Conservation (phyloP, 768 basidiomycete genomes). For the Lactarius hengduanensis region DNA sequence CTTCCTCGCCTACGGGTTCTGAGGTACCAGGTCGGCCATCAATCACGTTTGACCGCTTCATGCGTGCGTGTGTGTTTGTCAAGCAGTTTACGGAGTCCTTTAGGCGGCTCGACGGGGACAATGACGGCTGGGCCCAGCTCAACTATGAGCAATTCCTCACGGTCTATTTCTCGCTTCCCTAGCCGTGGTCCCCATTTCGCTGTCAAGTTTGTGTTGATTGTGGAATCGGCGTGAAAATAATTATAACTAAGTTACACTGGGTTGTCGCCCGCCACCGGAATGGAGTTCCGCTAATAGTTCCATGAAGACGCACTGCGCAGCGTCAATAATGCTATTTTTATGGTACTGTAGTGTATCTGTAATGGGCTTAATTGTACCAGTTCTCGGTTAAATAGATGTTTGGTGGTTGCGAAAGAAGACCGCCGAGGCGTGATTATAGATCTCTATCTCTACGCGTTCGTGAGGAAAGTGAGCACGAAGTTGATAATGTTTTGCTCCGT, state of each 20-base stretch:
- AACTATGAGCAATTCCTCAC: constrained; percentile 72
- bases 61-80: constrained; percentile 79
- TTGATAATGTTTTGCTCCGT: too few relatives aligned
- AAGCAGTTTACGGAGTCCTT: constrained; percentile 78
- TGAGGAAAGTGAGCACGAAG: too few relatives aligned
- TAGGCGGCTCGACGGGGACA: constrained; percentile 58
- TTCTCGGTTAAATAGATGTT: background rate
- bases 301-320: background rate
- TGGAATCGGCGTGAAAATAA: background rate
- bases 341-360: background rate
- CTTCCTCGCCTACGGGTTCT: constrained; percentile 32
- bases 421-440: too few relatives aligned
- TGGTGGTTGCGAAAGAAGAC: too few relatives aligned
- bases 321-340: background rate
- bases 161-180: constrained; percentile 61
- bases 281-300: background rate
- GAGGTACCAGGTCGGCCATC: constrained; percentile 36
- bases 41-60: constrained; percentile 87
- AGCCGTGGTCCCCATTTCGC: background rate
- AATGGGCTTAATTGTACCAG: background rate
- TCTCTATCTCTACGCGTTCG: too few relatives aligned
- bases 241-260: background rate
- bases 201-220: background rate
- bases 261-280: background rate
- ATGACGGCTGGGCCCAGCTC: constrained; percentile 62